Base-by-base conservation (phyloP, 1,284 basidiomycete species). In the Lentinula novae-zelandiae region DNA sequence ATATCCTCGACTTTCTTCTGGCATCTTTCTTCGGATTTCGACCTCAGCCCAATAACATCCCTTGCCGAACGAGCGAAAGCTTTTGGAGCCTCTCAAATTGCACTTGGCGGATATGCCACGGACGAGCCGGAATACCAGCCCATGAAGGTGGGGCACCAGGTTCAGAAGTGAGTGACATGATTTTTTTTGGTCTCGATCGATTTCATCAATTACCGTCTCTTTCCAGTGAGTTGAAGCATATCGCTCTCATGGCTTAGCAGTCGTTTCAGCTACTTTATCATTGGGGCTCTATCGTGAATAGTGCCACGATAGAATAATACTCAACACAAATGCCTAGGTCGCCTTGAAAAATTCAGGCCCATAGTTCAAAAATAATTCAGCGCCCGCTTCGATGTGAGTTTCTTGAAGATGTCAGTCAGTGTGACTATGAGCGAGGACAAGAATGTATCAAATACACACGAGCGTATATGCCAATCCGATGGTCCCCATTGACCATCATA, bases 1-100 rank as follows among this genome's bases (percentile, higher is more conserved):
- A 94, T 97, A 65, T 96, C 93, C 4, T 95, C 92, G 1, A 96
- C 94, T 0, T 95, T 96, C 78, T 96, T 96, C 78, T 95, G 90
- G 89, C 93, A 95, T 69, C 81, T 96, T 38, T 93, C 89, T 0
- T 93, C 92, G 2, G 94, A 96, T 71, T 89, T 83, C 65, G 83
- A 89, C 59, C 80, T 95, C 17, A 76, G 72, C 1, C 85, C 92
- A 2, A 82, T 93, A 13, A 79, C 84, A 1, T 68, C 72, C 0
- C 75, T 95, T n/a, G 69, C 72, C 10, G 73, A 75, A 6, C 79
- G 77, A 34, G 81, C 83, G 2, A 71, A 72, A 38, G 65, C 69
- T 12, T 60, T 85, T n/a, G 69, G 76, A 17, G 71, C 73, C 1
- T 70, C 75, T 33, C 68, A 76, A 8, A 65, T 73, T 39, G 75